Percentiles rank a stretch among this genome's conserved stretches.
Evolutionary conservation across 192 early-diverging fungal genomes (phyloP).

Genomic region (Backusella macrospora): DNA sequence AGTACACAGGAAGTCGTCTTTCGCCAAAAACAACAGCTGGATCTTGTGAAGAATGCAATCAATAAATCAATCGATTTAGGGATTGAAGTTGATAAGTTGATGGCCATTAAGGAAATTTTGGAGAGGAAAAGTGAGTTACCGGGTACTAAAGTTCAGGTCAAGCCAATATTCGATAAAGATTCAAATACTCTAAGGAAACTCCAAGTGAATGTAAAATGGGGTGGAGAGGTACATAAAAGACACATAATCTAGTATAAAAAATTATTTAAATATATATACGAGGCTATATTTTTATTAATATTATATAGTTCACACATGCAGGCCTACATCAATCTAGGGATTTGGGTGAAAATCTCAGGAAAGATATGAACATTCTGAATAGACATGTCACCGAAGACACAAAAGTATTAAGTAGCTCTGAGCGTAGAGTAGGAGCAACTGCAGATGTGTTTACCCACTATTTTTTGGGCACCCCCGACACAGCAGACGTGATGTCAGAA

Average conservation of each 20-base stretch:
- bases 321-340: conserved; percentile 89
- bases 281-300: not conserved
- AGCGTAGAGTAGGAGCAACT: conserved; percentile 88
- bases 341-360: conserved; percentile 88
- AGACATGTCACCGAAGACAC: conserved; percentile 84
- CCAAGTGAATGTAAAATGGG: conserved; percentile 97
- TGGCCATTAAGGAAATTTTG: conserved; percentile 76
- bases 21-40: conserved; percentile 71
- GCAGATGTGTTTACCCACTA: conserved; percentile 68
- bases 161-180: conserved; percentile 72
- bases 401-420: conserved; percentile 81
- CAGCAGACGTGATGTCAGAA: conserved; percentile 67
- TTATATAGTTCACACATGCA: conserved; percentile 83
- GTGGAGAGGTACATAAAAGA: conserved; percentile 66
- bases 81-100: conserved; percentile 58
- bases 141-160: conserved; percentile 93
- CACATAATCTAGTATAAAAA: not conserved
- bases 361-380: conserved; percentile 91
- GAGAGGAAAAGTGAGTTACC: conserved; percentile 76
- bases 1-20: conserved; percentile 79
- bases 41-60: conserved; percentile 65
- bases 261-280: not conserved
- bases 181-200: conserved; percentile 63
- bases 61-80: conserved; percentile 57
- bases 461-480: conserved; percentile 62